phyloP scores from a whole-genome alignment of 352 stramenopile genomes.

The Pythium volutum region DNA sequence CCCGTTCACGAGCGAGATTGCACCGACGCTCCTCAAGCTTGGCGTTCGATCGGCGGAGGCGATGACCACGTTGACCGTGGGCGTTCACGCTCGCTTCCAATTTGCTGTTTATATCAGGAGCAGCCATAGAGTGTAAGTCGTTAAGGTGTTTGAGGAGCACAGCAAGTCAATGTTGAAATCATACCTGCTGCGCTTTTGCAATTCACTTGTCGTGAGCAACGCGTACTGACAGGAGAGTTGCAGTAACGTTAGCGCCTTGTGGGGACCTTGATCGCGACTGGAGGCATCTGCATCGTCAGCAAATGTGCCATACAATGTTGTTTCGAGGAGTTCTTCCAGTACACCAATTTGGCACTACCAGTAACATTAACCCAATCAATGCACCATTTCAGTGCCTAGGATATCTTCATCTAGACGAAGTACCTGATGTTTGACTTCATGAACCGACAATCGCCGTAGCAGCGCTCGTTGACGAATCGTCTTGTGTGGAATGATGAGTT shows the following conservation, averaged over 20 bases:
- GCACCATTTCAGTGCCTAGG: no score
- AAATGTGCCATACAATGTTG: slow-evolving; percentile 31
- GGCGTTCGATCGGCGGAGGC: not conserved
- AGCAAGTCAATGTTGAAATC: not conserved
- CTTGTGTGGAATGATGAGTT: slow-evolving; percentile 28
- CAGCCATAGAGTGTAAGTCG: no score
- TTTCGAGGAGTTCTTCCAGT: slow-evolving; percentile 37
- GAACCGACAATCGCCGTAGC: slow-evolving; percentile 29
- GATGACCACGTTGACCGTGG: not conserved
- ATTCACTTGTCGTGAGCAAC: slow-evolving; percentile 32
- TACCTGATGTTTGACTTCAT: slow-evolving; percentile 41
- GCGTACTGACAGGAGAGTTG: slow-evolving; percentile 70
- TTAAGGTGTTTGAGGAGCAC: no score
- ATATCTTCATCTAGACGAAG: not conserved
- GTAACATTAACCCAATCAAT: not conserved
- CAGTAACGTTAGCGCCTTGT: slow-evolving; percentile 27
- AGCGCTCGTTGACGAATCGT: slow-evolving; percentile 18
- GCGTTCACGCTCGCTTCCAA: slow-evolving; percentile 7
- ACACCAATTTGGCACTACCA: slow-evolving; percentile 30
- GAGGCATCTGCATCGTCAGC: not conserved
- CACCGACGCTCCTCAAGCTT: slow-evolving; percentile 14
- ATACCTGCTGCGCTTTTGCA: slow-evolving; percentile 38
- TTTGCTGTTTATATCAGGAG: slow-evolving; percentile 10
- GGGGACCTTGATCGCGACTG: not conserved
- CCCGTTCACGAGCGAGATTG: slow-evolving; percentile 33